Evolutionary conservation across 164 flowering plant species (phyloP), one percentile per base, ranked within the genome.

Genomic region (Echeveria elegans): DNA sequence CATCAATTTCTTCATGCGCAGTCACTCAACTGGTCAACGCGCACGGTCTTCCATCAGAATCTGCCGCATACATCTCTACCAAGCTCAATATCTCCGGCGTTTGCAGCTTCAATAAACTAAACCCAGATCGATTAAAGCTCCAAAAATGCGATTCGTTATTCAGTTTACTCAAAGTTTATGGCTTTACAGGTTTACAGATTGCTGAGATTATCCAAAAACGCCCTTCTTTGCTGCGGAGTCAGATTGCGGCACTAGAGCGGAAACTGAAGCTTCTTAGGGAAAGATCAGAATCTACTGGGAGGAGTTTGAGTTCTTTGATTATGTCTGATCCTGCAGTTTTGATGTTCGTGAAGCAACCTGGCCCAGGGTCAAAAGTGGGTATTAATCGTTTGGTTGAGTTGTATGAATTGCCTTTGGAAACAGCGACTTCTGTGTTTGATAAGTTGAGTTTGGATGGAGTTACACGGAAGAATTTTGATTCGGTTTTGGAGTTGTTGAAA

Each of bases 71-170:
- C 32, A 56, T 56, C 61, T 28, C 19, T 8, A 2, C 30, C 32
- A 56, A 56, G 61, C 61, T 56, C 32, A 56, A 56, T 26, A 26
- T 56, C 6, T 56, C 61, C 61, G 61, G 61, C 61, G 28, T 56
- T 12, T 56, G 61, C 61, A 56, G 61, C 61, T 28, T 56, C 32
- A 56, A 56, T 56, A 56, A 56, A 16, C 32, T 56, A 5, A 56
- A 56, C 61, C 61, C 61, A 56, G 61, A 56, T 56, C 61, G 61
- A 26, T 28, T 56, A 56, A 56, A 56, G 61, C 61, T 56, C 61
- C 32, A 56, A 56, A 56, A 56, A 56, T 56, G 61, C 61, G 16
- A 56, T 56, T 56, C 61, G 6, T 26, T 56, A 16, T 56, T 56
- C 30, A 29, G 6, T 29, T 29, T 56, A 11, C 61, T 56, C 61